Evolutionary conservation across 2,329 filamentous ascomycete species (phyloP).

Genomic region (Elsinoe necatrix): DNA sequence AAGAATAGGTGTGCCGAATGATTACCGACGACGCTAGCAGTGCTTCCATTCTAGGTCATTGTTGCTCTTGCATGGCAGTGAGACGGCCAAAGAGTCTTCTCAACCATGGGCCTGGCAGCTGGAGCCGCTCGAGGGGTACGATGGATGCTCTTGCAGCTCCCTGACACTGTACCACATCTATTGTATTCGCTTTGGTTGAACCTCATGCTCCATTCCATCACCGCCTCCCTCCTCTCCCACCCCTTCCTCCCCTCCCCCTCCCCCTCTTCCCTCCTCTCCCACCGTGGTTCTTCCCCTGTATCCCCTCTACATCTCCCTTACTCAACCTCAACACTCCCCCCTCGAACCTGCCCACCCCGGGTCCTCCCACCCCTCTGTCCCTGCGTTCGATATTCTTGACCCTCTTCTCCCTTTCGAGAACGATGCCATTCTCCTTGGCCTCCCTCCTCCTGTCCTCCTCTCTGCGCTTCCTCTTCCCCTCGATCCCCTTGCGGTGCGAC

Average conservation of each 20-base stretch:
- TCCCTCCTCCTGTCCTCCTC: slow-evolving; percentile 67
- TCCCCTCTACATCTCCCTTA: slow-evolving; percentile 63
- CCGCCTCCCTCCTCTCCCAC: slow-evolving; percentile 4
- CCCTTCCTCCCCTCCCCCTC: slow-evolving; percentile 13
- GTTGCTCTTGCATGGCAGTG: background rate
- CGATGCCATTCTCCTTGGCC: slow-evolving; percentile 81
- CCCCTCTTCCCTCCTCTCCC: slow-evolving; percentile 8
- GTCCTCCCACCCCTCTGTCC: slow-evolving; percentile 61
- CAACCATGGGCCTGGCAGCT: background rate
- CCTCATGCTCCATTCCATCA: background rate
- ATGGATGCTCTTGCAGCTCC: too few relatives aligned
- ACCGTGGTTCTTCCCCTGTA: slow-evolving; percentile 14
- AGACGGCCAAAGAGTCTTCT: background rate
- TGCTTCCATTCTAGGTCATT: background rate
- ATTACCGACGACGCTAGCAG: background rate
- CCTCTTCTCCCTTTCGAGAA: slow-evolving; percentile 59
- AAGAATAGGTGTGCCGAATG: too few relatives aligned
- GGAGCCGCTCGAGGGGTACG: too few relatives aligned
- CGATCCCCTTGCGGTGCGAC: slow-evolving; percentile 76
- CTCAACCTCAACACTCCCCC: slow-evolving; percentile 73
- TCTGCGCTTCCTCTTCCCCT: slow-evolving; percentile 52
- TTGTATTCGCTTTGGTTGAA: too few relatives aligned
- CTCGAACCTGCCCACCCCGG: slow-evolving; percentile 69
- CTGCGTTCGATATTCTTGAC: slow-evolving; percentile 31
- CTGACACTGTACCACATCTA: too few relatives aligned